phyloP scores from a whole-genome alignment of 2,329 filamentous ascomycete genomes.

The Exophiala sp. region DNA sequence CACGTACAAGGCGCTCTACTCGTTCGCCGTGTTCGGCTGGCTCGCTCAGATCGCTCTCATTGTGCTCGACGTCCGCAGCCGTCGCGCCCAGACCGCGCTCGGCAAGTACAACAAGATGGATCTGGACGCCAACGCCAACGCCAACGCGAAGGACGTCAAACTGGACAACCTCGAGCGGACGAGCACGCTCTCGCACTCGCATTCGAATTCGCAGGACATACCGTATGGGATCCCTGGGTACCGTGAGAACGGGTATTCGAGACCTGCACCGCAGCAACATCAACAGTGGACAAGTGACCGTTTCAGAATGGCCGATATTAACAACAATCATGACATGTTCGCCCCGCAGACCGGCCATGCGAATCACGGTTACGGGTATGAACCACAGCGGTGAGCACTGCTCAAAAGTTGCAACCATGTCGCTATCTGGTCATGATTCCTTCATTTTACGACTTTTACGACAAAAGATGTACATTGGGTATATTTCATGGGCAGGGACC shows the following conservation, averaged over 20 bases:
- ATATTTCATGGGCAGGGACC: no score
- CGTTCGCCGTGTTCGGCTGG: constrained; percentile 51
- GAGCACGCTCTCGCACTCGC: not conserved
- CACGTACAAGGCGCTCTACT: constrained; percentile 59
- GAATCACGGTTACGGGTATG: constrained; percentile 12
- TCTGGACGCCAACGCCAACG: constrained; percentile 35
- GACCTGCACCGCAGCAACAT: constrained; percentile 4
- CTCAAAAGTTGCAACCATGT: not conserved
- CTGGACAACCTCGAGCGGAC: constrained; percentile 30
- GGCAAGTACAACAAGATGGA: constrained; percentile 50
- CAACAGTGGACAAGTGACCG: constrained; percentile 1
- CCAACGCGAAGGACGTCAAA: constrained; percentile 35
- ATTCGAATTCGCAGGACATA: constrained; percentile 7
- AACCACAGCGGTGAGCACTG: constrained; percentile 22
- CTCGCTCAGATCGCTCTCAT: constrained; percentile 47
- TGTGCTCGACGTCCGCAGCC: constrained; percentile 50
- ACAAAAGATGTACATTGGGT: no score
- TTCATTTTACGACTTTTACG: no score
- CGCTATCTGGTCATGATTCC: not conserved
- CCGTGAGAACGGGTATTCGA: not conserved
- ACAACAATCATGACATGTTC: not conserved
- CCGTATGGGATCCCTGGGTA: constrained; percentile 16
- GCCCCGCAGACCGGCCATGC: constrained; percentile 1
- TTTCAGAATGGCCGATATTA: constrained; percentile 13
- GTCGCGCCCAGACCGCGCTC: constrained; percentile 41